Evolutionary conservation across 495 filamentous ascomycete species (phyloP), one percentile per base, ranked within the genome.

Genomic region (Sabuloglossum arenarium): DNA sequence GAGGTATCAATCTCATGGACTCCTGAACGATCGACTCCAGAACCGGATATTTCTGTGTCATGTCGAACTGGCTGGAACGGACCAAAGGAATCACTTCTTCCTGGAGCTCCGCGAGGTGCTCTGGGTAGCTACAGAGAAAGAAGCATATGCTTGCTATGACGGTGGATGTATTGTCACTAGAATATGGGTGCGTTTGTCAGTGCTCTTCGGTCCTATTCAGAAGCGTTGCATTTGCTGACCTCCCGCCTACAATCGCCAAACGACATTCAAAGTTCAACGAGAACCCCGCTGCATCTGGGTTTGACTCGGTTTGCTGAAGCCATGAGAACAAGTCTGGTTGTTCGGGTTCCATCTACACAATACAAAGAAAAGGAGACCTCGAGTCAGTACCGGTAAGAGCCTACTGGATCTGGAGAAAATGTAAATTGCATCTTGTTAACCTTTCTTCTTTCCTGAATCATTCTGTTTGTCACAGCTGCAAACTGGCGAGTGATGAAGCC

Each of bases 21-120:
- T 84, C 78, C 23, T 72, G 69, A 59, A 78, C 76, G 29, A 74
- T 65, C 8, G 67, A 65, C 53, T 74, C 71, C 12, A 79, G 30
- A n/a, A 28, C 1, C 3, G 49, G 24, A 21, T 21, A 23, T 21
- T 43, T 23, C 16, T 19, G 16, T 4, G 21, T 43, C 19, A 43
- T 21, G 4, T 43, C 39, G 39, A 43, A 43, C 3, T 43, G 16
- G 5, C 11, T 12, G 24, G 1, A 1, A 57, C 52, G 71, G 53
- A 29, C 49, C 49, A 53, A 29, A 3, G 49, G 49, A n/a, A 3
- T 23, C 2, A 53, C 11, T 29, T 53, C 49, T 5, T 29, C 24
- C 19, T 53, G 63, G 11, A 71, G 39, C 23, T 61, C 63, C 1
- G 11, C 19, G 0, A 67, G 47, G 2, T 62, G 21, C 0, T 59